phyloP scores from a whole-genome alignment of 202 grass and related monocot species.

The Carex sylvatica region DNA sequence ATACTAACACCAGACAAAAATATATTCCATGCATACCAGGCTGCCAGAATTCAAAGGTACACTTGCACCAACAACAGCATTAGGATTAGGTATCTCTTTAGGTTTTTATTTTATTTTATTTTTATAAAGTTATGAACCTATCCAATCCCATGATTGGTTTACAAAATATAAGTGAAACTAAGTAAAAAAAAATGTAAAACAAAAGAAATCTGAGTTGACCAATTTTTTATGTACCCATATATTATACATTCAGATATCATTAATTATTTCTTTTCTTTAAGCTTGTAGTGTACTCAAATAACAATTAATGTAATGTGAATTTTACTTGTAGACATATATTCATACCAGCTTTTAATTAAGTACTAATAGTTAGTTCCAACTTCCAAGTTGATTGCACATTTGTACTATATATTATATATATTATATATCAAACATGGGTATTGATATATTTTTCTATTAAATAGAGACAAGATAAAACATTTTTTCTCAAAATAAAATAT shows the following conservation, averaged over 20 bases:
- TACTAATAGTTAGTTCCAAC: neutral
- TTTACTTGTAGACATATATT: neutral
- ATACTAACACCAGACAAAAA: neutral
- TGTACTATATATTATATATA: no score
- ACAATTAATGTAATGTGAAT: neutral
- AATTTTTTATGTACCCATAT: neutral
- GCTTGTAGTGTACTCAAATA: neutral
- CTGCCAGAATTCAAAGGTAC: neutral
- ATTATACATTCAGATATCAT: neutral
- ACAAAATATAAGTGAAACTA: no score
- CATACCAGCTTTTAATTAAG: neutral
- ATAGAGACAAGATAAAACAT: neutral
- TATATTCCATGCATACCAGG: neutral
- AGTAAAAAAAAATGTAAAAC: neutral
- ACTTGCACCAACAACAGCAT: neutral
- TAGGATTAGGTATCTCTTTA: neutral
- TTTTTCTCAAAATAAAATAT: neutral
- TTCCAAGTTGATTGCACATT: no score
- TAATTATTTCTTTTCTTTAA: neutral
- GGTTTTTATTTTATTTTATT: neutral
- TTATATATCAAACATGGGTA: no score
- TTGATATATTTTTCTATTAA: no score
- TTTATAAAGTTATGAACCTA: neutral
- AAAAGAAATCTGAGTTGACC: neutral
- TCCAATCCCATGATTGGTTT: no score